Evolutionary conservation across 1,139 yeast genomes (phyloP).

Genomic region (Taiozyma sp.): DNA sequence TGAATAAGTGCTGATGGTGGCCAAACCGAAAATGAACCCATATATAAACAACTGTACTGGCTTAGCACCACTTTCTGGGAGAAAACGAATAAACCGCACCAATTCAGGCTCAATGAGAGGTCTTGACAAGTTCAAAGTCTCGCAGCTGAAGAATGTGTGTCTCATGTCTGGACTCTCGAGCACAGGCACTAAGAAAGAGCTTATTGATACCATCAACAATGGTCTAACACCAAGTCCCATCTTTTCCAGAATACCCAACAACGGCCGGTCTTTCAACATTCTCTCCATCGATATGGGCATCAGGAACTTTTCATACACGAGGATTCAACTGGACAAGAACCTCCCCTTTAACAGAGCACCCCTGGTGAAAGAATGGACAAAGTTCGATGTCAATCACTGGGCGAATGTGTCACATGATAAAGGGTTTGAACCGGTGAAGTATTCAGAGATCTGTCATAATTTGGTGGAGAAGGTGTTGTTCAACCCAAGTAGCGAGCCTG

Average conservation of each 20-base stretch:
- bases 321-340: constrained; percentile 20
- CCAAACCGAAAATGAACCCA: not conserved
- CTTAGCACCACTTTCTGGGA: no score
- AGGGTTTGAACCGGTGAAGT: constrained; percentile 18
- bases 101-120: constrained; percentile 3
- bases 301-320: constrained; percentile 35
- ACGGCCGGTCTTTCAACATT: constrained; percentile 21
- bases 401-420: constrained; percentile 19
- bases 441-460: constrained; percentile 20
- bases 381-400: constrained; percentile 34
- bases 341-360: constrained; percentile 26
- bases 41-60: not conserved
- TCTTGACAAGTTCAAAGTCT: constrained; percentile 11
- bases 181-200: constrained; percentile 10
- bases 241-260: constrained; percentile 12
- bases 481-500: constrained; percentile 13
- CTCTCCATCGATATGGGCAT: constrained; percentile 41
- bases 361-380: constrained; percentile 36
- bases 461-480: constrained; percentile 21
- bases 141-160: constrained; percentile 16
- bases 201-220: constrained; percentile 3
- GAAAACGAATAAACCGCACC: not conserved
- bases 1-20: not conserved
- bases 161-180: constrained; percentile 12
- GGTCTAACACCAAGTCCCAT: constrained; percentile 3